These are phyloP conservation scores for Microthlaspi erraticum DNA, from an alignment of 345 rosid genomes.

Conservation along the genomic window DNA sequence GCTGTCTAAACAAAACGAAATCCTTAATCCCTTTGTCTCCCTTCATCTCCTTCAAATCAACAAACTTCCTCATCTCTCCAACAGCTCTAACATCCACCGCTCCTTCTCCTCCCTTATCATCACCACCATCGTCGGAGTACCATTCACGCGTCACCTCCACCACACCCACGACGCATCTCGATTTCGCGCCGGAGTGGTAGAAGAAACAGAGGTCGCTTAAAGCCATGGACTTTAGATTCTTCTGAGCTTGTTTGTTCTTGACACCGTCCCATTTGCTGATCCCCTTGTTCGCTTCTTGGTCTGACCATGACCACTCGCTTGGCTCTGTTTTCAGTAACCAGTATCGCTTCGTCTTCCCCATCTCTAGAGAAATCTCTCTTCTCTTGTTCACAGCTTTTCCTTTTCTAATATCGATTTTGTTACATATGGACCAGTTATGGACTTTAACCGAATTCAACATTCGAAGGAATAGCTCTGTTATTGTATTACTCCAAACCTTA, in stretches of 20 bases:
- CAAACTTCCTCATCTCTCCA: conserved; percentile 76
- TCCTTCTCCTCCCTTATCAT: conserved; percentile 38
- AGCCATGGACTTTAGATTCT: conserved; percentile 77
- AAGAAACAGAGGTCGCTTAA: conserved; percentile 81
- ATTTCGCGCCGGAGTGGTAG: conserved; percentile 82
- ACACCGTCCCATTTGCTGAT: conserved; percentile 90
- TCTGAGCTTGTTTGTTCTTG: conserved; percentile 90
- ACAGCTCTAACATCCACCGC: conserved; percentile 80
- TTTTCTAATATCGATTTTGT: not conserved
- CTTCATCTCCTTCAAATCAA: conserved; percentile 85
- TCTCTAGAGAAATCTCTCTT: not conserved
- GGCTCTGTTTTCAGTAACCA: conserved; percentile 97
- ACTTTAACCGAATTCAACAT: no score
- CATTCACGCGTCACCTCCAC: conserved; percentile 73
- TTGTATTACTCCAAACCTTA: no score
- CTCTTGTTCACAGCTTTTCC: not conserved
- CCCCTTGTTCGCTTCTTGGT: conserved; percentile 76
- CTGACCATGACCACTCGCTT: conserved; percentile 97
- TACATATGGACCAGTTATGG: not conserved
- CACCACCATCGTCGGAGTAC: conserved; percentile 50
- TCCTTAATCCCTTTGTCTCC: conserved; percentile 61
- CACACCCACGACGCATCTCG: conserved; percentile 83
- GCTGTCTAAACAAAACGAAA: conserved; percentile 78
- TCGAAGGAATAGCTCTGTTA: no score
- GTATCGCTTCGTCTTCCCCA: conserved; percentile 53